Percentiles rank a stretch among this genome's conserved stretches.
Conservation (phyloP, 148 eudicot genomes). For the Chenopodium album region DNA sequence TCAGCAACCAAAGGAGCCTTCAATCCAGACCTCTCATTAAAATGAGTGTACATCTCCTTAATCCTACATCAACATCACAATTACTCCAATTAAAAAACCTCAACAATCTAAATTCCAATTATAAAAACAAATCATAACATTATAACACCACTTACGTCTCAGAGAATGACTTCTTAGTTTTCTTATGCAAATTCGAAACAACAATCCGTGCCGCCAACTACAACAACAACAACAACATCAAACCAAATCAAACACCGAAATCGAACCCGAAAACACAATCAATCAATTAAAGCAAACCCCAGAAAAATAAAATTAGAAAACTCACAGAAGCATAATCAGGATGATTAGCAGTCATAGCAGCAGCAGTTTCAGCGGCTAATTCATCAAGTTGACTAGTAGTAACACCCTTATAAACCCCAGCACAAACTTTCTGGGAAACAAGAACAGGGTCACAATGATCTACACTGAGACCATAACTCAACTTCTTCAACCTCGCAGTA, state of each 20-base stretch:
- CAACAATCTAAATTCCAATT: neutral
- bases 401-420: conserved; percentile 83
- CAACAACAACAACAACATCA: neutral
- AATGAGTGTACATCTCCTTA: conserved; percentile 71
- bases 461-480: conserved; percentile 76
- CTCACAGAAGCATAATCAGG: conserved; percentile 87
- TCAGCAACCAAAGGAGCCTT: conserved; percentile 83
- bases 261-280: neutral
- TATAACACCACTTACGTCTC: conserved; percentile 63
- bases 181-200: conserved; percentile 89
- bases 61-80: conserved; percentile 38
- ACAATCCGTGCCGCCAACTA: conserved; percentile 94
- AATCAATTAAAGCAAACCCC: neutral
- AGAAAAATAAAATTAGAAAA: neutral
- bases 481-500: conserved; percentile 78
- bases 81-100: neutral
- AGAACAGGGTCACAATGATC: conserved; percentile 85
- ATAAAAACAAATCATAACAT: neutral
- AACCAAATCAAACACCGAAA: neutral
- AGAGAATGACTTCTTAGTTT: conserved; percentile 79
- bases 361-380: conserved; percentile 90
- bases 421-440: conserved; percentile 85
- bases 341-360: conserved; percentile 77
- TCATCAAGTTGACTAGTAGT: conserved; percentile 90
- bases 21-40: conserved; percentile 70